These are phyloP conservation scores for Pyrus hybrid DNA, from an alignment of 331 rosid genomes.

Conservation along the genomic window DNA sequence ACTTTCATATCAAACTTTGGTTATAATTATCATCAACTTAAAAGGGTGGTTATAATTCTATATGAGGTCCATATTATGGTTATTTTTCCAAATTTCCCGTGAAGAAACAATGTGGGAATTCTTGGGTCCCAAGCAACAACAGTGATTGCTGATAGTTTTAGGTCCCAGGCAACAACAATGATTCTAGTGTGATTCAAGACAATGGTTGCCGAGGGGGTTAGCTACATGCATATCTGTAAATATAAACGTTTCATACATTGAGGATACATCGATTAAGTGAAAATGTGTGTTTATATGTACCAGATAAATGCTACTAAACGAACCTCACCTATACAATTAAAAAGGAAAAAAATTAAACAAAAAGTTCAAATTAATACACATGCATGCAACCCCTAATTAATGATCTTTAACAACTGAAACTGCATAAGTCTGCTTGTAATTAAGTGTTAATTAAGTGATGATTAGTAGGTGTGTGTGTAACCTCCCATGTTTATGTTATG, in stretches of 20 bases:
- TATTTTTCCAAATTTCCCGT: too few relatives aligned
- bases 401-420: neutral
- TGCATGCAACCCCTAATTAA: neutral
- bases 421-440: neutral
- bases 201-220: neutral
- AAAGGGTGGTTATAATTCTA: too few relatives aligned
- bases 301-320: neutral
- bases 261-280: neutral
- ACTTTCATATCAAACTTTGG: too few relatives aligned
- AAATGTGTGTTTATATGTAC: neutral
- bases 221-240: neutral
- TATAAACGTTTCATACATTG: neutral
- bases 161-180: neutral
- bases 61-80: too few relatives aligned
- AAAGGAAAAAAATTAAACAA: neutral
- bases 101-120: neutral
- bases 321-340: neutral
- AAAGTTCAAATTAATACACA: neutral
- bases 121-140: neutral
- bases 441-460: neutral
- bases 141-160: too few relatives aligned
- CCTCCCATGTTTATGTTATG: conserved; percentile 40
- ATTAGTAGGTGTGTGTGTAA: conserved; percentile 43
- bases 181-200: neutral
- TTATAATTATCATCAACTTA: too few relatives aligned